A percentile compares a stretch with the other conserved stretches of the same genome.
Evolutionary conservation across 768 basidiomycete genomes (phyloP).

Genomic region (Hygrocybe coccinea): DNA sequence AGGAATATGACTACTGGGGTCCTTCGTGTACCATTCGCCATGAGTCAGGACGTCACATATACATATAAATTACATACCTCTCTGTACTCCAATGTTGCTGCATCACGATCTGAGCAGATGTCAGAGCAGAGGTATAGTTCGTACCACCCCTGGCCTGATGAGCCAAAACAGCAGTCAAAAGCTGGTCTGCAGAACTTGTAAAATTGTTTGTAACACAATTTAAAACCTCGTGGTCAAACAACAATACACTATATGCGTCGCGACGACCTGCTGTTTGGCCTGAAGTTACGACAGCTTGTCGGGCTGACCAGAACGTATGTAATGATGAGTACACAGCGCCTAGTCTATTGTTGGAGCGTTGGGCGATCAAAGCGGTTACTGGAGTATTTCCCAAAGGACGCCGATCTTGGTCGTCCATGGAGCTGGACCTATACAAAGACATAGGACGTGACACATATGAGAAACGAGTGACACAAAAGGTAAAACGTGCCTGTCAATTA

Average conservation of each 20-base stretch:
- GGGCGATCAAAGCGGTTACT: constrained; percentile 33
- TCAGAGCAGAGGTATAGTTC: constrained; percentile 39
- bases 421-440: constrained; percentile 42
- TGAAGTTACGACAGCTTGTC: constrained; percentile 34
- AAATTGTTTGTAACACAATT: constrained; percentile 42
- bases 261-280: constrained; percentile 28
- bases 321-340: constrained; percentile 57
- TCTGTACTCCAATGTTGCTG: constrained; percentile 46
- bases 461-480: neutral
- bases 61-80: constrained; percentile 28
- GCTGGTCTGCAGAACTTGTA: constrained; percentile 36
- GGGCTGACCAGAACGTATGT: constrained; percentile 52
- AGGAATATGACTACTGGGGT: constrained; percentile 52
- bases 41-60: neutral
- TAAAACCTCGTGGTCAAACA: constrained; percentile 33
- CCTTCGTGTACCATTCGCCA: constrained; percentile 26
- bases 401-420: constrained; percentile 43
- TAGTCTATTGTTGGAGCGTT: constrained; percentile 42
- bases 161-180: constrained; percentile 36
- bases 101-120: constrained; percentile 33
- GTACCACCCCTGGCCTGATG: constrained; percentile 33
- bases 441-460: constrained; percentile 4
- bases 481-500: constrained; percentile 43
- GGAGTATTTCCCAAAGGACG: constrained; percentile 44
- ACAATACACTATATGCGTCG: constrained; percentile 53